Percentiles rank a stretch among this genome's conserved stretches.
Conservation (phyloP, 495 filamentous ascomycete genomes). For the Parachaetomium inaequale region DNA sequence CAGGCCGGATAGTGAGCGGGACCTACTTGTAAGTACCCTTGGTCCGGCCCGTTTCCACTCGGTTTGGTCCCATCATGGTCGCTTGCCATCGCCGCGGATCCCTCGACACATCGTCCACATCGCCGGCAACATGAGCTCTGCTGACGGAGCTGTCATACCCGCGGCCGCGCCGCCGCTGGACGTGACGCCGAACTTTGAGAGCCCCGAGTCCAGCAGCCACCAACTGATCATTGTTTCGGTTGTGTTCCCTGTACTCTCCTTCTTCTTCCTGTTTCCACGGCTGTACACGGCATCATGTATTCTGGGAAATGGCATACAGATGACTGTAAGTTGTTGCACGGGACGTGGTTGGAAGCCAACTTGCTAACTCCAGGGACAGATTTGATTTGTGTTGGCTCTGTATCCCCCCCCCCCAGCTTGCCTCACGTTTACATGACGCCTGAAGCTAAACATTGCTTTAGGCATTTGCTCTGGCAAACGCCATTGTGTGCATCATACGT, state of each 20-base stretch:
- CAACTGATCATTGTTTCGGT: conserved; percentile 21
- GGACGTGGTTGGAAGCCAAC: not conserved
- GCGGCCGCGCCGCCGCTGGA: conserved; percentile 18
- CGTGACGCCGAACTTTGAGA: conserved; percentile 28
- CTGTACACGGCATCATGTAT: conserved; percentile 25
- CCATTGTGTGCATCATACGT: conserved; percentile 14
- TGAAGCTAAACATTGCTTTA: not conserved
- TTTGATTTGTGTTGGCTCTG: conserved; percentile 12
- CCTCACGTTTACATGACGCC: not conserved
- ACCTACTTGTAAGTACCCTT: not conserved
- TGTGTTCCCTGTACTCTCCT: conserved; percentile 17
- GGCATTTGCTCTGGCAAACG: conserved; percentile 7
- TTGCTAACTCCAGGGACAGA: conserved; percentile 10
- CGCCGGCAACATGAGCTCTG: not conserved
- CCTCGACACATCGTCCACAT: not conserved
- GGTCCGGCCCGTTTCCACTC: not conserved
- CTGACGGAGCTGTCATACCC: not conserved
- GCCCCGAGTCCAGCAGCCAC: conserved; percentile 26
- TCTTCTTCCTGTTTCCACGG: conserved; percentile 19
- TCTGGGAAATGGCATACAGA: conserved; percentile 27
- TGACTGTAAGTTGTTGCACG: conserved; percentile 23
- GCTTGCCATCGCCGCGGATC: not conserved
- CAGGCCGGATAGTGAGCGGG: not conserved
- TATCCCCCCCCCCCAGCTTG: not conserved
- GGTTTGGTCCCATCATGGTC: not conserved